Evolutionary conservation across 2,329 filamentous ascomycete species (phyloP).

Genomic region (Ophiostoma quercus): DNA sequence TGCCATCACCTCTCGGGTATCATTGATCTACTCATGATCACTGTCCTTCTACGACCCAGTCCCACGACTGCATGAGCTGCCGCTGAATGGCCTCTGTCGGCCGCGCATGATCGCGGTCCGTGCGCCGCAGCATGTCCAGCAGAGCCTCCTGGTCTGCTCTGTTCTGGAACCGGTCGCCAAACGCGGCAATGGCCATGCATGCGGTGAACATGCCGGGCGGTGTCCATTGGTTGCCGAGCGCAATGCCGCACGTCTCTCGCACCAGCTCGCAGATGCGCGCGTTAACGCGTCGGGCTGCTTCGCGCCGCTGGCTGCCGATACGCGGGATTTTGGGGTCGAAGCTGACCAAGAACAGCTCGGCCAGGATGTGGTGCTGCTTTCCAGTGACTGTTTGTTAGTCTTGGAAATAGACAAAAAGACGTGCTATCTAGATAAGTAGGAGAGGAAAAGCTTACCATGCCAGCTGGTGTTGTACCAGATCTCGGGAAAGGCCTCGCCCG

Average conservation of each 20-base stretch:
- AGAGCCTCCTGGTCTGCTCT: slow-evolving; percentile 32
- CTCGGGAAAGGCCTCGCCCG: slow-evolving; percentile 48
- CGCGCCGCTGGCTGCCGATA: slow-evolving; percentile 40
- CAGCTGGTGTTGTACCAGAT: slow-evolving; percentile 54
- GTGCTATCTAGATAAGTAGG: no score
- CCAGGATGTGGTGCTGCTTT: slow-evolving; percentile 55
- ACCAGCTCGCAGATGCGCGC: slow-evolving; percentile 45
- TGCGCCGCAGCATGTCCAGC: slow-evolving; percentile 32
- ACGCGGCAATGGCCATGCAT: slow-evolving; percentile 51
- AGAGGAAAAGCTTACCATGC: slow-evolving; percentile 32
- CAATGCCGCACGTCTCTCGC: slow-evolving; percentile 54
- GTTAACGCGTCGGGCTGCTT: slow-evolving; percentile 23
- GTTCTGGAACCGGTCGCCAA: slow-evolving; percentile 33
- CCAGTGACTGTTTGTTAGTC: slow-evolving; percentile 44
- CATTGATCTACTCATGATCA: background rate
- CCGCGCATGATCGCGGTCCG: slow-evolving; percentile 33
- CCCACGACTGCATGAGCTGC: slow-evolving; percentile 33
- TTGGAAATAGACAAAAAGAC: no score
- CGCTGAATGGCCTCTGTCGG: slow-evolving; percentile 33
- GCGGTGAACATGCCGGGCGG: slow-evolving; percentile 52
- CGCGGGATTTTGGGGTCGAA: slow-evolving; percentile 51
- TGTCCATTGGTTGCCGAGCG: slow-evolving; percentile 50
- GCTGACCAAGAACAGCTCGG: slow-evolving; percentile 51
- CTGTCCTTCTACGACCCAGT: slow-evolving; percentile 23
- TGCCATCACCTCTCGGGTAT: slow-evolving; percentile 4